Conservation (phyloP, 1,284 basidiomycete genomes). For the Laetiporus sulphureus region DNA sequence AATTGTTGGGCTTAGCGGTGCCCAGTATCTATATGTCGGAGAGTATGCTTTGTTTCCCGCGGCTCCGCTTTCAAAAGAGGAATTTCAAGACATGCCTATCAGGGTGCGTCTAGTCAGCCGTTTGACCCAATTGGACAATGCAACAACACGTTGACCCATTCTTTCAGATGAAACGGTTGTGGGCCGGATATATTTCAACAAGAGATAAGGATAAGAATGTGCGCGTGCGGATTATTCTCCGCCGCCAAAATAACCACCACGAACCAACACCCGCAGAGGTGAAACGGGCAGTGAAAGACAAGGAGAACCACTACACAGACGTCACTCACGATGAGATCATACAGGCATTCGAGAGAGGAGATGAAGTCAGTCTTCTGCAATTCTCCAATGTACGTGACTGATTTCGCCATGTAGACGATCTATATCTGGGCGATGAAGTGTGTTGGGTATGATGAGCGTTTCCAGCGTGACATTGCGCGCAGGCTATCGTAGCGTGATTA, state of each 20-base stretch:
- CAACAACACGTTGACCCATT: not conserved
- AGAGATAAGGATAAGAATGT: slow-evolving; percentile 9
- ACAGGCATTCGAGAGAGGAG: slow-evolving; percentile 15
- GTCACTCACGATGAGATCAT: slow-evolving; percentile 11
- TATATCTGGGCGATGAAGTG: slow-evolving; percentile 16
- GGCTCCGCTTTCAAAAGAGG: slow-evolving; percentile 10
- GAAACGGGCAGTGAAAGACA: not conserved
- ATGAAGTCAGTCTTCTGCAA: slow-evolving; percentile 10
- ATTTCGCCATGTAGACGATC: slow-evolving; percentile 10
- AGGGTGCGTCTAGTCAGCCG: slow-evolving; percentile 6
- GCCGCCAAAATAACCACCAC: slow-evolving; percentile 3
- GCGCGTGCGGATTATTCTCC: slow-evolving; percentile 9
- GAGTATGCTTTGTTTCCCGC: slow-evolving; percentile 12
- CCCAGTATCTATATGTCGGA: slow-evolving; percentile 16
- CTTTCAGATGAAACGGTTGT: not conserved
- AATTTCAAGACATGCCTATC: slow-evolving; percentile 12
- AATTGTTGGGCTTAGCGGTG: slow-evolving; percentile 9
- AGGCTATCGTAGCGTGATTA: too few species aligned
- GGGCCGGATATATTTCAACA: not conserved
- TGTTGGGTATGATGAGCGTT: slow-evolving; percentile 18
- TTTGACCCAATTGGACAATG: not conserved
- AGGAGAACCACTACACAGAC: slow-evolving; percentile 3
- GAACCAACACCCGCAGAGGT: slow-evolving; percentile 14
- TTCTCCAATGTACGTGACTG: not conserved
- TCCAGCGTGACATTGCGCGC: slow-evolving; percentile 13